phyloP scores from a whole-genome alignment of 2,329 filamentous ascomycete species.

The Talaromyces sp. region DNA sequence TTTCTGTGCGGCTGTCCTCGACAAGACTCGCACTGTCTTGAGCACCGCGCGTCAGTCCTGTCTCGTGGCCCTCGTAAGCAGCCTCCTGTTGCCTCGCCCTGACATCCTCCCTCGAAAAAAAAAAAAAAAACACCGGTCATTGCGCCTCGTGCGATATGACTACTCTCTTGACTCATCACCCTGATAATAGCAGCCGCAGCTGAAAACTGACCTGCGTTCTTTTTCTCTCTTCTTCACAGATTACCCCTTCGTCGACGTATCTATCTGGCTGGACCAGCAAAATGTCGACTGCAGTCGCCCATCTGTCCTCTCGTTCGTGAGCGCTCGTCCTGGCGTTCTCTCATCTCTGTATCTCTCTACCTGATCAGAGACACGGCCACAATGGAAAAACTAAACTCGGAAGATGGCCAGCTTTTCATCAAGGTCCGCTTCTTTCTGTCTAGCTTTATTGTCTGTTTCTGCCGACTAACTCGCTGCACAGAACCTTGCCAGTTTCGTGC shows the following conservation, averaged over 20 bases:
- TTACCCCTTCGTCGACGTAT: not conserved
- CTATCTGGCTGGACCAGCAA: slow-evolving; percentile 18
- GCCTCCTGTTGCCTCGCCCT: not conserved
- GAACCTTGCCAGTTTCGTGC: slow-evolving; percentile 94
- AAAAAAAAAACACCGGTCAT: not conserved
- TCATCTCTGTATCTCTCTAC: slow-evolving; percentile 24
- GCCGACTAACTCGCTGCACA: slow-evolving; percentile 31
- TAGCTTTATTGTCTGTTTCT: not conserved
- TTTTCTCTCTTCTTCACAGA: not conserved
- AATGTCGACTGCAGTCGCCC: slow-evolving; percentile 26
- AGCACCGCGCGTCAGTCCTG: not conserved
- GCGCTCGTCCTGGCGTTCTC: slow-evolving; percentile 28
- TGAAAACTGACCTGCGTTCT: not conserved
- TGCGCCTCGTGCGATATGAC: slow-evolving; percentile 1
- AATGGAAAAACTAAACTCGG: slow-evolving; percentile 46
- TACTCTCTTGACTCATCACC: slow-evolving; percentile 1
- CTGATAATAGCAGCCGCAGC: not conserved
- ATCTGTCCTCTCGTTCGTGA: slow-evolving; percentile 25
- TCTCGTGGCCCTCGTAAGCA: not conserved
- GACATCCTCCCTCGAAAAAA: not conserved
- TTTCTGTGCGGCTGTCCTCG: not conserved
- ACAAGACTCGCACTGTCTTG: not conserved
- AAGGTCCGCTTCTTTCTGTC: slow-evolving; percentile 28
- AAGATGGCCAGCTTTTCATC: slow-evolving; percentile 46
- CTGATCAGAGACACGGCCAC: slow-evolving; percentile 15